Percentiles rank a stretch among this genome's conserved stretches.
phyloP scores from a whole-genome alignment of 352 stramenopile species.

The Phytopythium helicoides region DNA sequence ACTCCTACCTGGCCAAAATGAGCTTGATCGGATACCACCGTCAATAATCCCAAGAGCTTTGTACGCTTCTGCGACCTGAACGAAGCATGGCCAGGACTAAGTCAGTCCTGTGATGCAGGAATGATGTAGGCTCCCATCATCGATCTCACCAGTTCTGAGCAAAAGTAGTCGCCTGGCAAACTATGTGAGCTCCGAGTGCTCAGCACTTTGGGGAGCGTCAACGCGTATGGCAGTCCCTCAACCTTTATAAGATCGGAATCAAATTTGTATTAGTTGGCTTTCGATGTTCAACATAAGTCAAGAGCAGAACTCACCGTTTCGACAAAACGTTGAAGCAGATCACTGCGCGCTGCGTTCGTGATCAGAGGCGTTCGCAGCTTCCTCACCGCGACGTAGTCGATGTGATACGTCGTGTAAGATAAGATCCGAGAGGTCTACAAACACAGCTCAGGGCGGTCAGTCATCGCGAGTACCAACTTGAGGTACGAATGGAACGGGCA shows the following conservation, averaged over 20 bases:
- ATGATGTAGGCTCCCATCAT: not conserved
- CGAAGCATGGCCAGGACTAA: not conserved
- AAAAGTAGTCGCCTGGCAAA: constrained; percentile 44
- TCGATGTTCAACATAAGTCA: too few species aligned
- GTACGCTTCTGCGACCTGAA: constrained; percentile 49
- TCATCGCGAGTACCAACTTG: too few species aligned
- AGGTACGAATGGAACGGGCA: not conserved
- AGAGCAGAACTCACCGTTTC: constrained; percentile 26
- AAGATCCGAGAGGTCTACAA: constrained; percentile 21
- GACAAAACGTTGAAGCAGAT: constrained; percentile 46
- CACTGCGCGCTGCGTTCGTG: constrained; percentile 31
- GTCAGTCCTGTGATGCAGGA: not conserved
- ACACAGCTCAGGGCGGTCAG: not conserved
- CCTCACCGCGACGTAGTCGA: constrained; percentile 41
- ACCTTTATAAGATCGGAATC: too few species aligned
- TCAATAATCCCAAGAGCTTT: constrained; percentile 53
- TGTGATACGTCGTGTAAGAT: constrained; percentile 37
- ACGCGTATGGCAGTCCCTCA: constrained; percentile 43
- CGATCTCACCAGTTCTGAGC: constrained; percentile 54
- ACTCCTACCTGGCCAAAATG: constrained; percentile 54
- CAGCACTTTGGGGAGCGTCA: constrained; percentile 51
- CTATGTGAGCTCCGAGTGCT: constrained; percentile 14
- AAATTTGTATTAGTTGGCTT: too few species aligned
- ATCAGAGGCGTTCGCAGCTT: constrained; percentile 55
- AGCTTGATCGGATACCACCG: constrained; percentile 27